A percentile compares a stretch with the other conserved stretches of the same genome.
These are phyloP conservation scores for Prunus fruticosa DNA, from an alignment of 306 rosid species.

Conservation along the genomic window DNA sequence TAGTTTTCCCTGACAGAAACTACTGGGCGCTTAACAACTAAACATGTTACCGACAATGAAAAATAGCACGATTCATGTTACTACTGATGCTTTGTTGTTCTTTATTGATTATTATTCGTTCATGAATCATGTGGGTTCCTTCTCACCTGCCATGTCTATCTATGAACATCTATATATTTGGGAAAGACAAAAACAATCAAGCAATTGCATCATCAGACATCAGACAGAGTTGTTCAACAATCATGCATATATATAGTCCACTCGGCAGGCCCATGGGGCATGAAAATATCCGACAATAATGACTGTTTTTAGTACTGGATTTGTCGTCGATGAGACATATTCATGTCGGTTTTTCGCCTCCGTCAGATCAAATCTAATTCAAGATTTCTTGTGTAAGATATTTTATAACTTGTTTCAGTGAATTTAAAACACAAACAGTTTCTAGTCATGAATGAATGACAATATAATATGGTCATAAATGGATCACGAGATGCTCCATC, in stretches of 20 bases:
- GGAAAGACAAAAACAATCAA: too few species aligned
- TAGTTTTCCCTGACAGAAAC: not conserved
- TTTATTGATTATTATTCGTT: not conserved
- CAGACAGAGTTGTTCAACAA: too few species aligned
- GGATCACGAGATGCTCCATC: not conserved
- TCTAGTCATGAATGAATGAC: not conserved
- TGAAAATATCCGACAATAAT: conserved; percentile 16
- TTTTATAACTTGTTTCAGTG: not conserved
- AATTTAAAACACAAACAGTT: not conserved
- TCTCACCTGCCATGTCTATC: not conserved
- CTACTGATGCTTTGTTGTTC: not conserved
- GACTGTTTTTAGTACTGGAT: conserved; percentile 8
- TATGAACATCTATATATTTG: not conserved
- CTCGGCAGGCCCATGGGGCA: not conserved
- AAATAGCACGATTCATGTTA: not conserved
- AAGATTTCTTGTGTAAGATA: not conserved
- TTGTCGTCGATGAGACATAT: not conserved
- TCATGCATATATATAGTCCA: too few species aligned
- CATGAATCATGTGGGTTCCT: not conserved
- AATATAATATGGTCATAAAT: not conserved
- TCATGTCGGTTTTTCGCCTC: conserved; percentile 10
- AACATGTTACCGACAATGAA: not conserved
- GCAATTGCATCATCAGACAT: too few species aligned
- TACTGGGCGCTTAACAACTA: not conserved
- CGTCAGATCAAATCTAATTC: not conserved